These are phyloP conservation scores for Wickerhamomyces pijperi DNA, from an alignment of 805 yeast species.

Conservation along the genomic window DNA sequence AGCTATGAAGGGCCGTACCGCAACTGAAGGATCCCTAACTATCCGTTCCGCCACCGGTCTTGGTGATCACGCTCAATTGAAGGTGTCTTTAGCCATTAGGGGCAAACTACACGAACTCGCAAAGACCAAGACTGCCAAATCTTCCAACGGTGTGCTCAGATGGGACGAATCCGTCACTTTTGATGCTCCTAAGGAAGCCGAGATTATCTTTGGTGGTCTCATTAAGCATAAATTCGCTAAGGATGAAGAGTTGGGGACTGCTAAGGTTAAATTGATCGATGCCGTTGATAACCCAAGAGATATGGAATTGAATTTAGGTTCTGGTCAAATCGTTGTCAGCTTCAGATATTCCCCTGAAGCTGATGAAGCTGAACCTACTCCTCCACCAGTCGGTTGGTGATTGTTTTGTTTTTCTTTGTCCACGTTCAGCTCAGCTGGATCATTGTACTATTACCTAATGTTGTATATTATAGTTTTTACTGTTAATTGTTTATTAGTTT, in stretches of 20 bases:
- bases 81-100: slow-evolving; percentile 36
- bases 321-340: slow-evolving; percentile 32
- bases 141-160: slow-evolving; percentile 30
- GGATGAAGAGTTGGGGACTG: slow-evolving; percentile 51
- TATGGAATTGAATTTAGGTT: slow-evolving; percentile 25
- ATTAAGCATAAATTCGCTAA: slow-evolving; percentile 69
- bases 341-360: slow-evolving; percentile 24
- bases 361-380: slow-evolving; percentile 8
- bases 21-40: slow-evolving; percentile 36
- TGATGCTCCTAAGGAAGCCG: slow-evolving; percentile 52
- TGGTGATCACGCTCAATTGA: slow-evolving; percentile 36
- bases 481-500: no score
- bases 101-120: slow-evolving; percentile 42
- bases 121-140: slow-evolving; percentile 52
- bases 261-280: slow-evolving; percentile 40
- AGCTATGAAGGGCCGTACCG: slow-evolving; percentile 9
- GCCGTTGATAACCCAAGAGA: slow-evolving; percentile 35
- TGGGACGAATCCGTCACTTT: slow-evolving; percentile 63
- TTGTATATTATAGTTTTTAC: no score
- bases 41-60: slow-evolving; percentile 37
- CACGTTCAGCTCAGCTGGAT: no score
- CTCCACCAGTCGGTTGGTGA: slow-evolving; percentile 14
- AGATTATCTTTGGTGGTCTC: slow-evolving; percentile 46
- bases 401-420: no score
- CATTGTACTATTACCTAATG: no score